These are phyloP conservation scores for Triticum dicoccoides DNA, from an alignment of 176 grass and related monocot species.

Conservation along the genomic window DNA sequence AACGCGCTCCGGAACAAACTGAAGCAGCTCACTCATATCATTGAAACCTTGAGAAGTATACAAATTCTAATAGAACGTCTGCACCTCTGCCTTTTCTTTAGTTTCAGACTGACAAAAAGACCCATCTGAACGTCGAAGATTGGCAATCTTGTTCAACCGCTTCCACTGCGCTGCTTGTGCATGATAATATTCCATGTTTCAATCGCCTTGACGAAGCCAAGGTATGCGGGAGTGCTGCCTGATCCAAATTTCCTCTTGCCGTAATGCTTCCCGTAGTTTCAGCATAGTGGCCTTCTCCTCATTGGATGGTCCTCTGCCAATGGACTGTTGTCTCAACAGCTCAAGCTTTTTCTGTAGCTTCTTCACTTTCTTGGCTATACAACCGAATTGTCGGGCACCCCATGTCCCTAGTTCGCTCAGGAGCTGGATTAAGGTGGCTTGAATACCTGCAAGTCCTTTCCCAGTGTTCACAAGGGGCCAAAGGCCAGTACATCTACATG, in stretches of 20 bases:
- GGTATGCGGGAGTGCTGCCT: background rate
- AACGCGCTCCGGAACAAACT: background rate
- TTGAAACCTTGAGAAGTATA: background rate
- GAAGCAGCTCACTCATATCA: background rate
- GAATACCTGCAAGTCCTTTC: too few species aligned
- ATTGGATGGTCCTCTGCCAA: background rate
- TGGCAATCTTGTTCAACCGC: background rate
- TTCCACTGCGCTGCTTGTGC: background rate
- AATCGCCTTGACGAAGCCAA: background rate
- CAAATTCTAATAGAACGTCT: background rate
- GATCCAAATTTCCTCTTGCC: background rate
- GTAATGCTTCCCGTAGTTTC: background rate
- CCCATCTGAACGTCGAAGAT: background rate
- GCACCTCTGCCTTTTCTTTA: background rate
- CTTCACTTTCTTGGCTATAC: too few species aligned
- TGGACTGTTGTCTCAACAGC: background rate
- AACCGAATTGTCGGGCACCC: too few species aligned
- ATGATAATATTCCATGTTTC: background rate
- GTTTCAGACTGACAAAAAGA: background rate
- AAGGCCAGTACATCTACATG: too few species aligned
- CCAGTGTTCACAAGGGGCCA: too few species aligned
- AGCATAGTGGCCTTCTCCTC: background rate
- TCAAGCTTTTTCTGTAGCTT: background rate
- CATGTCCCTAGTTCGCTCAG: too few species aligned
- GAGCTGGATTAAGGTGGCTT: too few species aligned